Evolutionary conservation across 2,329 filamentous ascomycete species (phyloP).

Genomic region (Lachnellula suecica): DNA sequence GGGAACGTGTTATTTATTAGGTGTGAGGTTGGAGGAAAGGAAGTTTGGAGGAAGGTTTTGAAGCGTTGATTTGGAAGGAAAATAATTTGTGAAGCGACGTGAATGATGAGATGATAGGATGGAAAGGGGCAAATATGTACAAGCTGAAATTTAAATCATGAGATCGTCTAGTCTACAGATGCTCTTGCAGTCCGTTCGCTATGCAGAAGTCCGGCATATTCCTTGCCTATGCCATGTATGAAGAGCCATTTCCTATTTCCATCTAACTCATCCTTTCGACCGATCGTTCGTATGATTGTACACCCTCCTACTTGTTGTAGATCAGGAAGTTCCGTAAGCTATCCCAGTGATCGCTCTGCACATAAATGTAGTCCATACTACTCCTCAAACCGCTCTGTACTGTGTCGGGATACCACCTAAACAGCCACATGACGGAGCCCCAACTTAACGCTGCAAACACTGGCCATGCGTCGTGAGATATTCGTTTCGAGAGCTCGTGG

Average conservation of each 20-base stretch:
- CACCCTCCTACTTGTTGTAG: slow-evolving; percentile 65
- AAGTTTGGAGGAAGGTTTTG: not conserved
- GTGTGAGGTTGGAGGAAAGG: not conserved
- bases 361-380: slow-evolving; percentile 98
- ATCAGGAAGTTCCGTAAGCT: slow-evolving; percentile 79
- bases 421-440: slow-evolving; percentile 94
- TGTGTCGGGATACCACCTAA: slow-evolving; percentile 86
- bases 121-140: not conserved
- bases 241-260: not conserved
- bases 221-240: not conserved
- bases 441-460: slow-evolving; percentile 88
- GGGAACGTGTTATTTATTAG: not conserved
- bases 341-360: slow-evolving; percentile 87
- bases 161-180: slow-evolving; percentile 18
- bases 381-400: slow-evolving; percentile 87
- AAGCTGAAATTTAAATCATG: not conserved
- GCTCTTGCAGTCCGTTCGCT: not conserved
- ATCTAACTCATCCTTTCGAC: not conserved
- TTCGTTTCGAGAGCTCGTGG: slow-evolving; percentile 41
- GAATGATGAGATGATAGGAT: not conserved
- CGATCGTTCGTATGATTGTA: not conserved
- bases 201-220: slow-evolving; percentile 7
- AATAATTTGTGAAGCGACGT: not conserved
- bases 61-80: not conserved
- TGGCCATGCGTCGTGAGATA: slow-evolving; percentile 80